phyloP scores from a whole-genome alignment of 2,329 filamentous ascomycete genomes.

The Fusarium stilboides region DNA sequence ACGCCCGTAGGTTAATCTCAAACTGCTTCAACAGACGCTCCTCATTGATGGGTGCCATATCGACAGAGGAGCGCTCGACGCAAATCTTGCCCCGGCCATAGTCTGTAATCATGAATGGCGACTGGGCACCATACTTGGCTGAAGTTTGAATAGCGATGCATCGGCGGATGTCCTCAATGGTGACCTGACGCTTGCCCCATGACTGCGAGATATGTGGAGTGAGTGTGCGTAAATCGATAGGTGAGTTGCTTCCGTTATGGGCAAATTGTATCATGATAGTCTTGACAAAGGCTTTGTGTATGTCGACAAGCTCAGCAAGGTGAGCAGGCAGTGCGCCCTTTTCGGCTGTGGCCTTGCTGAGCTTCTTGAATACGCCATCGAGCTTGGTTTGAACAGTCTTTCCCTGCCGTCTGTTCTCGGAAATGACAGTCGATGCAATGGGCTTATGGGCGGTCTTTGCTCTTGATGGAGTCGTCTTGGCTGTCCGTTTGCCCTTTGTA shows the following conservation, averaged over 20 bases:
- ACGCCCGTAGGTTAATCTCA: conserved; percentile 63
- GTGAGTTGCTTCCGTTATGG: conserved; percentile 74
- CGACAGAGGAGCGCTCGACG: conserved; percentile 66
- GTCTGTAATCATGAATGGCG: conserved; percentile 64
- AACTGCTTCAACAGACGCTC: conserved; percentile 69
- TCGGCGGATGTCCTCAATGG: conserved; percentile 75
- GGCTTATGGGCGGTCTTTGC: conserved; percentile 52
- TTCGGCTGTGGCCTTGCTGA: conserved; percentile 41
- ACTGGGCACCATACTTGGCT: conserved; percentile 51
- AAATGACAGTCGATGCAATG: conserved; percentile 52
- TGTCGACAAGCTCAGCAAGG: conserved; percentile 71
- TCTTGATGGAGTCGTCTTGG: conserved; percentile 51
- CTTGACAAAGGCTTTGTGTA: conserved; percentile 78
- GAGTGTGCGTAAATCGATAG: conserved; percentile 75
- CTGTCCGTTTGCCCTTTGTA: conserved; percentile 53
- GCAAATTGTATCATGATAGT: conserved; percentile 78
- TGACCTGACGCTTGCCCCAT: conserved; percentile 81
- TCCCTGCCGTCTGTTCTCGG: conserved; percentile 50
- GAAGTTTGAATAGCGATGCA: conserved; percentile 74
- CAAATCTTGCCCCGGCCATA: conserved; percentile 71
- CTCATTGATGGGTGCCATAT: conserved; percentile 62
- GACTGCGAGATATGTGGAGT: conserved; percentile 74
- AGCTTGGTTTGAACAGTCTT: conserved; percentile 55
- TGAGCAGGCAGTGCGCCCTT: conserved; percentile 63
- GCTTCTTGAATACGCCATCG: conserved; percentile 59